Evolutionary conservation across 139 green algal genomes (phyloP).

Genomic region (Penium margaritaceum): DNA sequence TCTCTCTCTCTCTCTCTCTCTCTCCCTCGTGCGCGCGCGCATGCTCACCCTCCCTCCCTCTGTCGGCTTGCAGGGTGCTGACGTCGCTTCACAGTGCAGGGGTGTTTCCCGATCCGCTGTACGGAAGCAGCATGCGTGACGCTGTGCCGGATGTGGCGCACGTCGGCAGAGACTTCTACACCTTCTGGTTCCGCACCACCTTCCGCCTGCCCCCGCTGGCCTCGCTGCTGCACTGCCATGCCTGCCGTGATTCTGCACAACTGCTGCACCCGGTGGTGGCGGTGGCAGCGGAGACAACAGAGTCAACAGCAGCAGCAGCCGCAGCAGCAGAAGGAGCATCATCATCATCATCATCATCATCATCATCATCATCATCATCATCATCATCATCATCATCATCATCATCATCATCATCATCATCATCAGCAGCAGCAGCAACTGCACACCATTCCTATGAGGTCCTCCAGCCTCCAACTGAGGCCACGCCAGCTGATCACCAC

Average conservation of each 20-base stretch:
- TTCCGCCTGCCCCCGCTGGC: constrained; percentile 5
- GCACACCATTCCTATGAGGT: too few relatives aligned
- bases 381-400: too few relatives aligned
- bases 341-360: too few relatives aligned
- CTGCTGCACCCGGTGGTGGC: neutral
- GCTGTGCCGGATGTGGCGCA: constrained; percentile 31
- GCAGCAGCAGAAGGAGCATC: too few relatives aligned
- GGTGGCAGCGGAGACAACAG: too few relatives aligned
- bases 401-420: too few relatives aligned
- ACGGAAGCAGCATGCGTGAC: constrained; percentile 32
- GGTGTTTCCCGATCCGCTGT: constrained; percentile 44
- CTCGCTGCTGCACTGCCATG: neutral
- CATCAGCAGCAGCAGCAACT: too few relatives aligned
- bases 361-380: too few relatives aligned
- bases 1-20: neutral
- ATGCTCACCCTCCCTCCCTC: too few relatives aligned
- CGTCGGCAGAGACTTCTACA: constrained; percentile 42
- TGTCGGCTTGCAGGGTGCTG: constrained; percentile 44
- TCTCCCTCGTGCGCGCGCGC: neutral
- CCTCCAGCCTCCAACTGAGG: too few relatives aligned
- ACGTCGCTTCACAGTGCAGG: constrained; percentile 38
- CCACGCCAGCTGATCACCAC: too few relatives aligned
- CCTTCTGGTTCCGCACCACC: constrained; percentile 42
- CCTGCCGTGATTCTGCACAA: neutral
- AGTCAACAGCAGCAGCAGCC: neutral